Evolutionary conservation across 768 basidiomycete genomes (phyloP), one percentile per base, ranked within the genome.

Genomic region (Podaxis mareebaensis): DNA sequence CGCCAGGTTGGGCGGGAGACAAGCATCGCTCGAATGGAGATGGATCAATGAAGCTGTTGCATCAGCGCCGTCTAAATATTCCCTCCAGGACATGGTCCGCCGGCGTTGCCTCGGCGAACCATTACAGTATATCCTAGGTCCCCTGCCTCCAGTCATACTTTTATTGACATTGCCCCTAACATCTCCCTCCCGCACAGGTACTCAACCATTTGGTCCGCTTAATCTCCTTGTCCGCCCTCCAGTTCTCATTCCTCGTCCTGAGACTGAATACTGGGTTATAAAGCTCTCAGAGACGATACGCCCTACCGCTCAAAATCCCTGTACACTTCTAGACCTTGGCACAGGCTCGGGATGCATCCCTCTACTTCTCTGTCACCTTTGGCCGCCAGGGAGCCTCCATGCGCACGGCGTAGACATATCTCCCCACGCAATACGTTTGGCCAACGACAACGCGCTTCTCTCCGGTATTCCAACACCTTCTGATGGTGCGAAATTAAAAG

Each of bases 271-370:
- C 66, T 93, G 91, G 91, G 79, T 88, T 6, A 73, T 85, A 8
- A 81, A 80, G 56, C 83, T 95, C 60, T 81, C 88, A 28, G 76
- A 81, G 12, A 69, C 72, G n/a, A 68, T 85, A 56, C 64, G 73
- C 2, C 80, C 80, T 7, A 71, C 74, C 15, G 67, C 74, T 42
- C 66, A 73, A 60, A 72, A 67, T 53, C 74, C 78, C 61, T 66
- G 76, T 51, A 78, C 77, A 33, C 74, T 96, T 28, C 79, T 98
- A 36, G 96, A 99, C 76, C 85, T 99, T 51, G 95, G 96, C 73
- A 96, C 95, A 4, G 96, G 96, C 52, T 86, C 93, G 0, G 96
- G 92, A 13, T 95, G 95, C 73, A 95, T 98, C 56, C 91, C 95
- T 1, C 83, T 97, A 46, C 80, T 93, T n/a, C 79, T 99, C 17